Percentiles rank a stretch among this genome's conserved stretches.
phyloP scores from a whole-genome alignment of 2,329 filamentous ascomycete species.

The Hypoxylon sp. region DNA sequence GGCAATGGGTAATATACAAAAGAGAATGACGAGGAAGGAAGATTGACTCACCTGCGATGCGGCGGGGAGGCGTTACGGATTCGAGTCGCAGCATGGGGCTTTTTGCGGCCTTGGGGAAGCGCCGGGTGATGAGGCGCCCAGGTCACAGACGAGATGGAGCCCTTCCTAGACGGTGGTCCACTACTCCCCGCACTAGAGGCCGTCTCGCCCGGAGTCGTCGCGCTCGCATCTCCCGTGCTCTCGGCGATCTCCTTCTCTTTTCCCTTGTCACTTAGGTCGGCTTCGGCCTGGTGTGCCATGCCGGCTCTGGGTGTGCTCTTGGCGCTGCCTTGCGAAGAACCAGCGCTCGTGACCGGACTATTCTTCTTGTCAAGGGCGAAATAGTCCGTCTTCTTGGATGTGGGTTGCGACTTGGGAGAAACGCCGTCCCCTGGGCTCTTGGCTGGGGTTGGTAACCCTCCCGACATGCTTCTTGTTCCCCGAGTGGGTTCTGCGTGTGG shows the following conservation, averaged over 20 bases:
- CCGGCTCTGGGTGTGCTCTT: constrained; percentile 22
- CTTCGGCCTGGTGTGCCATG: constrained; percentile 18
- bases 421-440: constrained; percentile 41
- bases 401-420: constrained; percentile 42
- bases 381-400: constrained; percentile 39
- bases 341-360: neutral
- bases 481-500: neutral
- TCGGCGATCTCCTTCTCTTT: constrained; percentile 39
- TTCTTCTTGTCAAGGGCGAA: constrained; percentile 38
- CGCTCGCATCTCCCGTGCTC: constrained; percentile 44
- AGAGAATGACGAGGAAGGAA: constrained; percentile 10
- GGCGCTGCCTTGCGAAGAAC: constrained; percentile 21
- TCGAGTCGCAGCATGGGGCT: constrained; percentile 53
- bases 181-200: constrained; percentile 48
- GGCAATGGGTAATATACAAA: constrained; percentile 5
- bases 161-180: constrained; percentile 51
- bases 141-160: constrained; percentile 57
- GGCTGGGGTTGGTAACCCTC: constrained; percentile 31
- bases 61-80: constrained; percentile 58
- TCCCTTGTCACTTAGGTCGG: constrained; percentile 28
- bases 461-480: constrained; percentile 37
- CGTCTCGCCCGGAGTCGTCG: constrained; percentile 47
- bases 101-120: constrained; percentile 58
- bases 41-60: constrained; percentile 55
- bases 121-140: constrained; percentile 55